A percentile compares a stretch with the other conserved stretches of the same genome.
These are phyloP conservation scores for Epichloe amarillans DNA, from an alignment of 2,329 filamentous ascomycete genomes.

Conservation along the genomic window DNA sequence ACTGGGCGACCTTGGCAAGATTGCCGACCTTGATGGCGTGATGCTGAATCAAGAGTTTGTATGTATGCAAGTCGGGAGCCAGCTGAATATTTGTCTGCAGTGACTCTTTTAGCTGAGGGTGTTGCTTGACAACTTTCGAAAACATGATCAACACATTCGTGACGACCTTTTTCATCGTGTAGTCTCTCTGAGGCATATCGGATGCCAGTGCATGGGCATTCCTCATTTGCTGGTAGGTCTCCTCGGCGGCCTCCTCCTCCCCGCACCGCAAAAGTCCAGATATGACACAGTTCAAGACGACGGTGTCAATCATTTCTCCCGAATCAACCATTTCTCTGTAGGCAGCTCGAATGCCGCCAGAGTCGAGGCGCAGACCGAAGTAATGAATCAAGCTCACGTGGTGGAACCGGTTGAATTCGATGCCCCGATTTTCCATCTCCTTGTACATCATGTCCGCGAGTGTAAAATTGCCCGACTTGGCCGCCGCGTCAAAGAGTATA, in stretches of 20 bases:
- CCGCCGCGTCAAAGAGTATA: constrained; percentile 77
- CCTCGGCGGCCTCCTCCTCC: constrained; percentile 63
- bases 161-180: constrained; percentile 34
- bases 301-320: constrained; percentile 78
- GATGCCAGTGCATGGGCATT: constrained; percentile 30
- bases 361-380: constrained; percentile 62
- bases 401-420: constrained; percentile 64
- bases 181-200: constrained; percentile 30
- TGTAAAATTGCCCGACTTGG: constrained; percentile 70
- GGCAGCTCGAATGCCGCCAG: constrained; percentile 57
- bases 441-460: constrained; percentile 74
- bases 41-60: constrained; percentile 64
- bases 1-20: constrained; percentile 53
- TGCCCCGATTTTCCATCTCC: constrained; percentile 61
- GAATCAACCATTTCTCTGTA: constrained; percentile 75
- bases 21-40: constrained; percentile 57
- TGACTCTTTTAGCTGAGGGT: constrained; percentile 37
- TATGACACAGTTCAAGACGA: constrained; percentile 78
- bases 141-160: constrained; percentile 46
- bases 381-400: constrained; percentile 74
- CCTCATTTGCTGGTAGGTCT: constrained; percentile 79
- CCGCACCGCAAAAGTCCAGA: constrained; percentile 61
- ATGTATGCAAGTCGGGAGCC: constrained; percentile 65
- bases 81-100: constrained; percentile 53
- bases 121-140: constrained; percentile 36